These are phyloP conservation scores for Syzygium syzygioides DNA, from an alignment of 441 rosid genomes.

Conservation along the genomic window DNA sequence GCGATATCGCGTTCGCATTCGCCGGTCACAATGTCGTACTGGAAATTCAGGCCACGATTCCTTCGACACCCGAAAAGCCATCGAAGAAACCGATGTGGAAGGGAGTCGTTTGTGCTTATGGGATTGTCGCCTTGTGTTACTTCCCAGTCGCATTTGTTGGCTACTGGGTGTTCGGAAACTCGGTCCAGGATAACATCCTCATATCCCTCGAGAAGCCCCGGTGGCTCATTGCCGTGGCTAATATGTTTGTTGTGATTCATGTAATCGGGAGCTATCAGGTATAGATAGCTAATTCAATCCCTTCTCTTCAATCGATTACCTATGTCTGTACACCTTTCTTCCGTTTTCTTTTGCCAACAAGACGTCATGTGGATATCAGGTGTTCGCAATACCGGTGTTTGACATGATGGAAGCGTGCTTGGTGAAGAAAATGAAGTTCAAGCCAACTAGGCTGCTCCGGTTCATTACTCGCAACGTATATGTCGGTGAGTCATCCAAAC, in stretches of 20 bases:
- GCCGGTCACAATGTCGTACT: slow-evolving; percentile 61
- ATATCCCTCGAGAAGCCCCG: slow-evolving; percentile 42
- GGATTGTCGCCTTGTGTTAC: slow-evolving; percentile 49
- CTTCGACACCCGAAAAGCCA: slow-evolving; percentile 50
- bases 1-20: slow-evolving; percentile 51
- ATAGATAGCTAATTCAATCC: neutral
- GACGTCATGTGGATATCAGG: slow-evolving; percentile 11
- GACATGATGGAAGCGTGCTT: slow-evolving; percentile 46
- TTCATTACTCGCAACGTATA: slow-evolving; percentile 32
- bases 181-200: slow-evolving; percentile 48
- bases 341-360: neutral
- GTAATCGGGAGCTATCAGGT: slow-evolving; percentile 69
- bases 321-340: neutral
- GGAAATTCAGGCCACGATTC: slow-evolving; percentile 64
- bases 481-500: slow-evolving; percentile 28
- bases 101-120: slow-evolving; percentile 43
- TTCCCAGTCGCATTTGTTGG: slow-evolving; percentile 49
- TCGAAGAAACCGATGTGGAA: slow-evolving; percentile 61
- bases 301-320: neutral
- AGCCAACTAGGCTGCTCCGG: slow-evolving; percentile 32
- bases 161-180: slow-evolving; percentile 40
- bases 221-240: slow-evolving; percentile 37
- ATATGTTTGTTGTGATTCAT: slow-evolving; percentile 47
- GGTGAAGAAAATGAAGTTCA: slow-evolving; percentile 30
- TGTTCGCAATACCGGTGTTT: slow-evolving; percentile 51